Conservation (phyloP, 495 filamentous ascomycete genomes). For the Neurospora sp. region DNA sequence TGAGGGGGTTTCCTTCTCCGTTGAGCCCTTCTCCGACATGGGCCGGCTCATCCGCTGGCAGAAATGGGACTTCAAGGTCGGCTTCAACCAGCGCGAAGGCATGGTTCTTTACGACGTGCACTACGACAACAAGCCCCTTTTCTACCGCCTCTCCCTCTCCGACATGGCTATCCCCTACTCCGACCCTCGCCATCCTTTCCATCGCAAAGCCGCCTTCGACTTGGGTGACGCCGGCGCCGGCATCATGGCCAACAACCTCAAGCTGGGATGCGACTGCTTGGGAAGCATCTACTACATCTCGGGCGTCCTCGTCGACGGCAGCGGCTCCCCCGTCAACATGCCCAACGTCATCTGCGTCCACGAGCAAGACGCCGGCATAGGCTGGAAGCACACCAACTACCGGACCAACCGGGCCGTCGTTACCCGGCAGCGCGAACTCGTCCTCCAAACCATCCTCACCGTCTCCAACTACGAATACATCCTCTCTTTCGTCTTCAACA, state of each 20-base stretch:
- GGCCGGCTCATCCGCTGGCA: constrained; percentile 47
- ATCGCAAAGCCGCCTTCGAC: constrained; percentile 72
- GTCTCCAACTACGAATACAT: constrained; percentile 82
- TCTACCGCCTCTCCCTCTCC: constrained; percentile 58
- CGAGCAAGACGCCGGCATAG: constrained; percentile 63
- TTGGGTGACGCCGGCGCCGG: constrained; percentile 68
- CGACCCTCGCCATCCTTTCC: constrained; percentile 60
- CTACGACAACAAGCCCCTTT: constrained; percentile 55
- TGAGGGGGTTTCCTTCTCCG: constrained; percentile 60
- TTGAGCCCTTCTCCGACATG: constrained; percentile 35
- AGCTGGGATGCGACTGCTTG: constrained; percentile 54
- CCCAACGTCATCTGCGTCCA: constrained; percentile 74
- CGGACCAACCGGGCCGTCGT: constrained; percentile 58
- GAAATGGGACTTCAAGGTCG: constrained; percentile 62
- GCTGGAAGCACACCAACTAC: constrained; percentile 79
- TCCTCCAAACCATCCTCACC: constrained; percentile 69
- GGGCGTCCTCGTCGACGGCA: constrained; percentile 40
- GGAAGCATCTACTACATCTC: constrained; percentile 58
- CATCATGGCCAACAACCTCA: constrained; percentile 64
- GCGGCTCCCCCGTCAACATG: constrained; percentile 49
- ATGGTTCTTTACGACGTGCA: constrained; percentile 58
- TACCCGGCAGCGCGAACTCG: constrained; percentile 58
- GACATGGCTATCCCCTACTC: constrained; percentile 79
- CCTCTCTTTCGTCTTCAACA: constrained; percentile 76
- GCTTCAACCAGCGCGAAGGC: constrained; percentile 66